Conservation (phyloP, 148 eudicot genomes). For the Simmondsia chinensis region DNA sequence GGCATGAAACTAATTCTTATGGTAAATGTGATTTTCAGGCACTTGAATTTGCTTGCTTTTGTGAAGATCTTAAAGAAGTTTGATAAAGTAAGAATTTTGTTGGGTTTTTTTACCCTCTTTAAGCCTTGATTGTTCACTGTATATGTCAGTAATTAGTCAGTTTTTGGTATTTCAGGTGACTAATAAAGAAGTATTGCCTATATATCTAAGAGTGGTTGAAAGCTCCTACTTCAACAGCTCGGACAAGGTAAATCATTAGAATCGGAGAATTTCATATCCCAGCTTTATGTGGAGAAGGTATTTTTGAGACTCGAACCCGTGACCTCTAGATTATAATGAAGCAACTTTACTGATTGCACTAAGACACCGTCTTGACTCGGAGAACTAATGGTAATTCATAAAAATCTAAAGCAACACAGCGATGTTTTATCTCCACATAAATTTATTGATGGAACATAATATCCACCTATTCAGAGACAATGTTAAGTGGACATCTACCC, state of each 20-base stretch:
- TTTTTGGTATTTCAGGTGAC: conserved; percentile 55
- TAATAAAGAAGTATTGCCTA: conserved; percentile 69
- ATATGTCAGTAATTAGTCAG: conserved; percentile 4
- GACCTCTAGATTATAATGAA: too few species aligned
- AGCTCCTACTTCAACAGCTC: conserved; percentile 92
- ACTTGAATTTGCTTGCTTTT: conserved; percentile 93
- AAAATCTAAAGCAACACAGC: too few species aligned
- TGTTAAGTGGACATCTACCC: conserved; percentile 32
- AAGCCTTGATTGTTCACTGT: conserved; percentile 6
- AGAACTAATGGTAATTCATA: too few species aligned
- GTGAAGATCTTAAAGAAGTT: conserved; percentile 82
- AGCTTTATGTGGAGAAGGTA: too few species aligned
- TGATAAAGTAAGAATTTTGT: conserved; percentile 66
- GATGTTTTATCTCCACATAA: conserved; percentile 23
- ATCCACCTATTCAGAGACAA: conserved; percentile 22
- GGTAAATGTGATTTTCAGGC: conserved; percentile 46
- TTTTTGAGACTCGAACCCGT: too few species aligned
- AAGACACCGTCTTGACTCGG: too few species aligned
- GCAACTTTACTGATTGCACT: too few species aligned
- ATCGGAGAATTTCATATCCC: too few species aligned
- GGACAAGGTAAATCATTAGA: conserved; percentile 60
- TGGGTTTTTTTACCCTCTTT: conserved; percentile 1
- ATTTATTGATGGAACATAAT: conserved; percentile 16
- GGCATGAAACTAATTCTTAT: conserved; percentile 5
- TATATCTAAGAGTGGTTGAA: conserved; percentile 82